Evolutionary conservation across 2,329 filamentous ascomycete species (phyloP), one percentile per base, ranked within the genome.

Genomic region (Ophiostoma tasmaniense): DNA sequence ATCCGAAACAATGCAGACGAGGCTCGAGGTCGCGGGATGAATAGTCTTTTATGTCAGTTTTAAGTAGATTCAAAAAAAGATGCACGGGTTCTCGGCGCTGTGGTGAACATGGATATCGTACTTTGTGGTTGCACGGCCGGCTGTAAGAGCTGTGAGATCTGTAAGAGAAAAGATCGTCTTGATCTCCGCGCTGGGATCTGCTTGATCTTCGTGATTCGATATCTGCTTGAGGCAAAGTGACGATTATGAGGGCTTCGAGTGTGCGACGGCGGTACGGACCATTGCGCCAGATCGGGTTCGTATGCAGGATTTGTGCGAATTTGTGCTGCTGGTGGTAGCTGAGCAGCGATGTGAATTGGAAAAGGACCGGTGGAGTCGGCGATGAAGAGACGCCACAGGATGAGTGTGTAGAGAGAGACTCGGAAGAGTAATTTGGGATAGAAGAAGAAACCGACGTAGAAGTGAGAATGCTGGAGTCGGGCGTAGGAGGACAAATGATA

Each of bases 1-100:
- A 67, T 73, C 75, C 66, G 74, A 71, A 55, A 75, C 66, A 6
- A 30, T 66, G 62, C 1, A 69, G 68, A 28, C 76, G 76, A 77
- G 71, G 76, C 76, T 72, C 76, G 72, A 77, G 75, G 68, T 78
- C 77, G 45, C 75, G 72, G n/a, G 14, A 28, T 22, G 25, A 28
- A 11, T 55, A 33, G 33, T 25, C 50, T 55, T 25, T 55, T 7
- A 11, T 28, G 50, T 55, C 17, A n/a, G n/a, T n/a, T n/a, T n/a
- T n/a, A n/a, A n/a, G n/a, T n/a, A n/a, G n/a, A n/a, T n/a, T n/a
- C n/a, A n/a, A n/a, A n/a, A n/a, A n/a, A n/a, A n/a, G n/a, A n/a
- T n/a, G n/a, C n/a, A n/a, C n/a, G n/a, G n/a, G n/a, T n/a, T n/a
- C n/a, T n/a, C n/a, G 45, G 17, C 35, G 20, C 20, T 52, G 45